Base-by-base conservation (phyloP, 2,329 filamentous ascomycete species). In the Monilinia aucupariae region DNA sequence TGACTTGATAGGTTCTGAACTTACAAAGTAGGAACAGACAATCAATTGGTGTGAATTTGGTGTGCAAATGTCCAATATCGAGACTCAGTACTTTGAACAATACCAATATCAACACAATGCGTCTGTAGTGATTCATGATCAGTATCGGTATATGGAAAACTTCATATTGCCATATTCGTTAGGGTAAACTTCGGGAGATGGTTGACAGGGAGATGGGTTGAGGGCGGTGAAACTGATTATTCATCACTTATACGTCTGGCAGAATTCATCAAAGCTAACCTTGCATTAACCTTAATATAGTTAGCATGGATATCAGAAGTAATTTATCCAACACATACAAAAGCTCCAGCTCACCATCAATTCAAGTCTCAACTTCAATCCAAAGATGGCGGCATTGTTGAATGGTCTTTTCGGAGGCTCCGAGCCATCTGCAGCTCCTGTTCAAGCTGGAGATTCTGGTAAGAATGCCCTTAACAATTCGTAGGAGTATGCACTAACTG, bases 321-420 rank as follows among this genome's bases (percentile, higher is more conserved):
- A 20, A 39, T 34, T n/a, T 50, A 59, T 22, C 39, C 39, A 61
- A 25, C 41, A 50, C 37, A 47, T n/a, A 58, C 53, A n/a, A 56
- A 62, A 62, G 59, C 63, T 64, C 63, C 63, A 64, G 59, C 43
- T 53, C 62, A 53, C n/a, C 59, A 61, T 50, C 63, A 62, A 56
- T 50, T 51, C 47, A 59, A 51, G 32, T n/a, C 45, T 27, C 43
- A 34, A 45, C 52, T 27, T 41, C 39, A 45, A 52, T 45, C 41
- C 39, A 64, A 69, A 62, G 54, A 75, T 75, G 73, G 73, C 73
- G 32, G 70, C 65, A 50, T 49, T 75, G 30, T 52, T 75, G 51
- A 70, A 89, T 77, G 85, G 84, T 73, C 76, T 91, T 72, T 84
- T 92, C 71, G 87, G 87, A 72, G 86, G 83, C 74, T 80, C 80